Base-by-base conservation (phyloP, 2,329 filamentous ascomycete species). In the Rosellinia necatrix region DNA sequence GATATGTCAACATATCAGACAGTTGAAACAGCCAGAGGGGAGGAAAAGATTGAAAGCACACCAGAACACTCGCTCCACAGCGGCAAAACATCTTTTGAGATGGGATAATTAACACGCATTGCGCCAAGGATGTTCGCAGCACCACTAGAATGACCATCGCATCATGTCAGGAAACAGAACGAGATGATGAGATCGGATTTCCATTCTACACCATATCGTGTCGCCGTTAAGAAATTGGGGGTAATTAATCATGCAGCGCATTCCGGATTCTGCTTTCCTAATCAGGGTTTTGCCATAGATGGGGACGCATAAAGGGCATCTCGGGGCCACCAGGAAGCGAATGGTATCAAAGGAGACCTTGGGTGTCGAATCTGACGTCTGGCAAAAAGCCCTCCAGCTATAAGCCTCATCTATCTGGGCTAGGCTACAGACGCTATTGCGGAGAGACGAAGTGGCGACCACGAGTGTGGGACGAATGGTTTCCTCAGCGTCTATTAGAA, bases 1-100 rank as follows among this genome's bases (percentile, higher is more conserved):
- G 65, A 67, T 41, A 66, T 69, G 56, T 46, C 64, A 40, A 48
- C 34, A 10, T 42, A 38, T 2, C 48, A 44, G 32, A 13, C 19
- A 24, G n/a, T 13, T 7, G 30, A 30, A 48, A 24, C 13, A 17
- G 15, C 17, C 35, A 55, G 62, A 24, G 48, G 17, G 0, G 61
- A 59, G 13, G 43, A 60, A 43, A 61, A 62, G 46, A 62, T 59
- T 56, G 25, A 27, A 29, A 35, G 9, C n/a, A 38, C 27, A 24
- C 42, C 29, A 27, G 38, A 47, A 38, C 19, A 13, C 21, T 34
- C 41, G 6, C 21, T 44, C 3, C 49, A 48, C 3, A 6, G 37
- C 15, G 19, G 47, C 27, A 30, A 15, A 12, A n/a, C 30, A 9
- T 40, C 24, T 3, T 22, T 49, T 13, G 40, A 52, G 7, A 49